phyloP scores from a whole-genome alignment of 306 rosid genomes.

The Malus sieversii region DNA sequence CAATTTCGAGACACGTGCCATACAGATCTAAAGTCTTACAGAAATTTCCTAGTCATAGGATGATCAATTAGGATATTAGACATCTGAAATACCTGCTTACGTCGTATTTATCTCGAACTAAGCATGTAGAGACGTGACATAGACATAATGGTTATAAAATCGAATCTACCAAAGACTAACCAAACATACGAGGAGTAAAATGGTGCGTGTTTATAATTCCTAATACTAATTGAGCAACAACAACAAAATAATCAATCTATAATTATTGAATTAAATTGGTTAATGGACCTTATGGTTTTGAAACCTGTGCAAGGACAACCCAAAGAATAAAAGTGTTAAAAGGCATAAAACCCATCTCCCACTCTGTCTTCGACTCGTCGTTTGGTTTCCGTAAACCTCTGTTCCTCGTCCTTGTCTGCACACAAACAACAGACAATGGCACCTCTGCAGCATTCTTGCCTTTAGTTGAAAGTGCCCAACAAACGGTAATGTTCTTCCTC shows the following conservation, averaged over 20 bases:
- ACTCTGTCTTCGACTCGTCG: background rate
- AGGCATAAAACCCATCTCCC: conserved; percentile 4
- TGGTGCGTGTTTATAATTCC: background rate
- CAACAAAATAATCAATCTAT: background rate
- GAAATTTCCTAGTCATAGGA: background rate
- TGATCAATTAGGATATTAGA: too few species aligned
- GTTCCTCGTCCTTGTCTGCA: background rate
- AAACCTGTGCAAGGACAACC: background rate
- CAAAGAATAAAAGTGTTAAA: background rate
- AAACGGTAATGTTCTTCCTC: background rate
- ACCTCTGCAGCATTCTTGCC: background rate
- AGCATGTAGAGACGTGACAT: rapidly evolving
- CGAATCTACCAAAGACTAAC: too few species aligned
- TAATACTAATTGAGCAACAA: background rate
- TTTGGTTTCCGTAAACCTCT: background rate
- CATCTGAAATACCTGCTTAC: too few species aligned
- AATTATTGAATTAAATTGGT: background rate
- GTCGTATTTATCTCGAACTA: background rate
- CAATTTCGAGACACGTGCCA: background rate
- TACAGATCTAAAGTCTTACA: too few species aligned
- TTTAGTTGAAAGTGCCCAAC: background rate
- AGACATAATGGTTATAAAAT: too few species aligned
- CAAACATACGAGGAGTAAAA: too few species aligned
- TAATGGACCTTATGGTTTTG: background rate
- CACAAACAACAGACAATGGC: background rate